A percentile compares a stretch with the other conserved stretches of the same genome.
These are phyloP conservation scores for Alnus glutinosa DNA, from an alignment of 306 rosid species.

Conservation along the genomic window DNA sequence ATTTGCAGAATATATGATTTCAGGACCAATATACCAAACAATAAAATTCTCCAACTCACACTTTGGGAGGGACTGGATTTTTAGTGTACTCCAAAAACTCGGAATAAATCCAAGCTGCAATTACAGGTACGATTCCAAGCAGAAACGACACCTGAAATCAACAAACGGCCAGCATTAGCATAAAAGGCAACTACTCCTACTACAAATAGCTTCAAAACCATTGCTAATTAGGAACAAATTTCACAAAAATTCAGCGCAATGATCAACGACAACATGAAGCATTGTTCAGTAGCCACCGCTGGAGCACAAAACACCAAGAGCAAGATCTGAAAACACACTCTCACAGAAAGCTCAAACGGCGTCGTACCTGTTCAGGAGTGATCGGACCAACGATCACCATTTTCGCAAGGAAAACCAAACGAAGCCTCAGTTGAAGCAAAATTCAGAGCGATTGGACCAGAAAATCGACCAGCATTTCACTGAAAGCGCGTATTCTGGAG, in stretches of 20 bases:
- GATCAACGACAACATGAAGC: neutral
- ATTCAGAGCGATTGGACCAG: constrained; percentile 13
- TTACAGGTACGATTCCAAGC: constrained; percentile 64
- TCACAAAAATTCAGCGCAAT: neutral
- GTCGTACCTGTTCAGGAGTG: constrained; percentile 83
- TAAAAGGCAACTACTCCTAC: neutral
- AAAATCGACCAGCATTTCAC: constrained; percentile 29
- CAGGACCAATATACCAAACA: neutral
- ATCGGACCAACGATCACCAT: constrained; percentile 65
- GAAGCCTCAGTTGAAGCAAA: constrained; percentile 22
- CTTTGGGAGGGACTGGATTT: constrained; percentile 54
- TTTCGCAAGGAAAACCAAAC: constrained; percentile 16
- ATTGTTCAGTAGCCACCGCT: neutral
- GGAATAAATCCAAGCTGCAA: constrained; percentile 72
- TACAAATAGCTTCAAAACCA: neutral
- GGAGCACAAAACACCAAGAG: constrained; percentile 13
- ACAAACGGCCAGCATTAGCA: neutral
- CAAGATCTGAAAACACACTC: constrained; percentile 35
- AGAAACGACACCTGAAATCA: constrained; percentile 60
- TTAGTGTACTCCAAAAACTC: constrained; percentile 77
- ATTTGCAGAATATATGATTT: neutral
- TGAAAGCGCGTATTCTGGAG: neutral
- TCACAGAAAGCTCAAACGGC: neutral
- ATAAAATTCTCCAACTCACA: constrained; percentile 45
- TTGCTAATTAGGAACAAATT: neutral